Conservation (phyloP, 306 rosid species). For the Gillenia trifoliata region DNA sequence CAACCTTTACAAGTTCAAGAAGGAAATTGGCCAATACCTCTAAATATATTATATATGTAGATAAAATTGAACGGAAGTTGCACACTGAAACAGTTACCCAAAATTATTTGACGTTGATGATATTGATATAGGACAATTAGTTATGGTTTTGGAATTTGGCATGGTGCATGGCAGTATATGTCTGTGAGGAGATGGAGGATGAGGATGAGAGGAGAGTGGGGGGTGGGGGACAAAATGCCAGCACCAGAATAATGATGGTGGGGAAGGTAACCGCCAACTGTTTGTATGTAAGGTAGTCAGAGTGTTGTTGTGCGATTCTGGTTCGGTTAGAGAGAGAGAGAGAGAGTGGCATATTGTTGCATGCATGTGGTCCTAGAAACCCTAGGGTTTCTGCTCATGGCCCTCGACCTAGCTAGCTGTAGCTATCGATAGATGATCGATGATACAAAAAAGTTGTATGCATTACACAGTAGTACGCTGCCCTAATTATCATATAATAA, state of each 20-base stretch:
- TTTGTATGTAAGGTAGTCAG: background rate
- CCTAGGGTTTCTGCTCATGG: background rate
- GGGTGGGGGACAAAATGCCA: conserved; percentile 17
- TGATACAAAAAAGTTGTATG: background rate
- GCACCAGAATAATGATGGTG: conserved; percentile 15
- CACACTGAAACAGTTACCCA: too few relatives aligned
- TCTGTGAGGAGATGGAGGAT: background rate
- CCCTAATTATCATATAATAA: background rate
- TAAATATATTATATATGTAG: too few relatives aligned
- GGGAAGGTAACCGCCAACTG: background rate
- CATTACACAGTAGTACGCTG: background rate
- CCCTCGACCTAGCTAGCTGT: background rate
- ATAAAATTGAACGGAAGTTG: too few relatives aligned
- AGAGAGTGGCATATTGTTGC: background rate
- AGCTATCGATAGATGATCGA: background rate
- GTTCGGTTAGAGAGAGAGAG: background rate
- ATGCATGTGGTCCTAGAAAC: conserved; percentile 19
- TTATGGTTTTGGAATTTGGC: background rate
- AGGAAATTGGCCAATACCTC: too few relatives aligned
- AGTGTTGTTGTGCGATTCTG: background rate
- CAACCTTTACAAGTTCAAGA: too few relatives aligned
- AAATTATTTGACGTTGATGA: too few relatives aligned
- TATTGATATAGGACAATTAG: background rate
- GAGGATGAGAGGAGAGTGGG: background rate
- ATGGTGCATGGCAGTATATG: background rate